Evolutionary conservation across 139 green algal species (phyloP), one percentile per base, ranked within the genome.

Genomic region (Zygnema circumcarinatum): DNA sequence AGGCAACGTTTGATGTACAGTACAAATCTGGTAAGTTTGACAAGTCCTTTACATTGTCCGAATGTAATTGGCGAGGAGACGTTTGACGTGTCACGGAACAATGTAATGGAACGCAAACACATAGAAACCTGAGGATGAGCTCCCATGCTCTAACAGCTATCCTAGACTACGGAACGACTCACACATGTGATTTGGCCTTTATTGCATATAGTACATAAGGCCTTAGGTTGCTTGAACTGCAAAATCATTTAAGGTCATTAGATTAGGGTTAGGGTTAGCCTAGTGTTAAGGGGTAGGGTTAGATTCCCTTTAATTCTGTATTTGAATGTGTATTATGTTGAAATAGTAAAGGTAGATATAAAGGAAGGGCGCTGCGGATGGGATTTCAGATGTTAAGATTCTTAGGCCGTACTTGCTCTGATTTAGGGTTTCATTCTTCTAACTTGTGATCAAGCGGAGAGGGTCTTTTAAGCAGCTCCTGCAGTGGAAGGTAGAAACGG

Each of bases 381-480:
- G 35, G 11, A 78, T n/a, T n/a, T n/a, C 3, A 39, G 11, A 78
- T 42, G 11, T 7, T 40, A 39, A 40, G 16, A 36, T 40, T 42
- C 16, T 42, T 25, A 11, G 35, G 36, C 69, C 7, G 11, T 29
- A 3, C 35, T 40, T 78, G 11, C 7, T 40, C 11, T 78, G 16
- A 78, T 78, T 40, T 40, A 29, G 11, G 7, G 7, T 41, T 29
- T 40, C 7, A 78, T 29, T 11, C 16, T 7, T 40, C 7, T 41
- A 78, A 78, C 3, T 53, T 42, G 35, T 78, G 69, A 41, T 40
- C 7, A 39, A 78, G 11, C 69, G 3, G 7, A 39, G 35, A 16
- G 3, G 16, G 35, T 40, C 16, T 78, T 78, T 78, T 40, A 78
- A 78, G 32, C 80, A 86, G 80, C 47, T 31, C 76, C 76, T 35